Evolutionary conservation across 2,329 filamentous ascomycete species (phyloP), one percentile per base, ranked within the genome.

Genomic region (Sphaerulina vaccinii): DNA sequence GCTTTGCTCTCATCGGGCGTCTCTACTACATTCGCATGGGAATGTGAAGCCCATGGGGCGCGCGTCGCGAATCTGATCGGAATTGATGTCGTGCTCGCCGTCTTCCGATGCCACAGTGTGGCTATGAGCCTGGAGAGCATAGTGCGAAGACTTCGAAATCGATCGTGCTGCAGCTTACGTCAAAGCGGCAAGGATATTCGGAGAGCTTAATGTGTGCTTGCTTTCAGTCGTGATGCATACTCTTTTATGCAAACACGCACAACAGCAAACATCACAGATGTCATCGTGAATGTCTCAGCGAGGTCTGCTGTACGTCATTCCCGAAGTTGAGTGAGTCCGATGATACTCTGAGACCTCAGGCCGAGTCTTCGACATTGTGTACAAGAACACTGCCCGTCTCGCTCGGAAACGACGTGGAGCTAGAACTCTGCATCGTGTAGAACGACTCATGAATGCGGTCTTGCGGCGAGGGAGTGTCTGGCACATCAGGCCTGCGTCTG

Each of bases 381-480:
- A 54, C 51, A 16, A 66, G 13, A 3, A 66, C 63, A 53, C 63
- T 66, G 10, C 61, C 62, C 27, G 62, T 54, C 48, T 65, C 61
- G 40, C 62, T 66, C 11, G 54, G 54, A 23, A 60, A 41, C 18
- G 56, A 60, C 5, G 54, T 48, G n/a, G 58, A 55, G 49, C 60
- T 64, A 10, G 36, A 19, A 15, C 56, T 43, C n/a, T 51, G 42
- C 41, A 56, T 23, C 11, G 23, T 48, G n/a, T 54, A 52, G 24
- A 57, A 21, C 32, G 38, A 45, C 35, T 36, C 21, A 9, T 21
- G 24, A 10, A 35, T 21, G 7, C 39, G 22, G 19, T 16, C 39
- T 15, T 9, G 27, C 37, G 45, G 33, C 16, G 41, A 33, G 38
- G 50, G 41, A 23, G 36, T 43, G n/a, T 39, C 32, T 15, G 24